phyloP scores from a whole-genome alignment of 768 basidiomycete genomes.

The Cyclocybe cylindracea region DNA sequence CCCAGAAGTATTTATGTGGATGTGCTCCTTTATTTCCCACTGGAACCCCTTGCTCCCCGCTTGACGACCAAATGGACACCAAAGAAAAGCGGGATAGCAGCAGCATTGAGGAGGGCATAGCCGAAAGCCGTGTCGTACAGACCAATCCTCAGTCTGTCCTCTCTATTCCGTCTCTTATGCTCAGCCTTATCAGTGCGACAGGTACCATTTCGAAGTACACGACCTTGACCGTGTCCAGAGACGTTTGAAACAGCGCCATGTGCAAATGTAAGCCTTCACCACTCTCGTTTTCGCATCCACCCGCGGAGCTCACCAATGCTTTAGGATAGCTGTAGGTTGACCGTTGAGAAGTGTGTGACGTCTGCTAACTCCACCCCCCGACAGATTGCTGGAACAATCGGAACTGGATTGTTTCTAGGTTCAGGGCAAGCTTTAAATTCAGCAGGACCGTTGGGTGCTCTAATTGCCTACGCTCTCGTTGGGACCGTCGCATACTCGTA shows the following conservation, averaged over 20 bases:
- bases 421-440: constrained; percentile 60
- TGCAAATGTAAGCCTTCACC: constrained; percentile 60
- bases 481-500: constrained; percentile 68
- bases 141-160: not conserved
- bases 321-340: constrained; percentile 61
- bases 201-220: constrained; percentile 55
- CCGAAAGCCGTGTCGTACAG: too few relatives aligned
- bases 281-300: not conserved
- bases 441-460: constrained; percentile 68
- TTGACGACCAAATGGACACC: constrained; percentile 20
- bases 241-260: constrained; percentile 74
- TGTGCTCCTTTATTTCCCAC: constrained; percentile 3
- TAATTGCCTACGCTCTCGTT: constrained; percentile 64
- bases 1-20: not conserved
- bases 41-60: constrained; percentile 10
- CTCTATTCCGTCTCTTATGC: not conserved
- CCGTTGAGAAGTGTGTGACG: not conserved
- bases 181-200: constrained; percentile 5
- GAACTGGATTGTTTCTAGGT: constrained; percentile 74
- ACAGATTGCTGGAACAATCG: constrained; percentile 74
- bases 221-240: constrained; percentile 74
- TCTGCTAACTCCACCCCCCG: not conserved
- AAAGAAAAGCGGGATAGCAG: constrained; percentile 12
- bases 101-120: constrained; percentile 22
- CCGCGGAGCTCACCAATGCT: not conserved